These are phyloP conservation scores for Telopea speciosissima DNA, from an alignment of 177 flowering plant species.

Conservation along the genomic window DNA sequence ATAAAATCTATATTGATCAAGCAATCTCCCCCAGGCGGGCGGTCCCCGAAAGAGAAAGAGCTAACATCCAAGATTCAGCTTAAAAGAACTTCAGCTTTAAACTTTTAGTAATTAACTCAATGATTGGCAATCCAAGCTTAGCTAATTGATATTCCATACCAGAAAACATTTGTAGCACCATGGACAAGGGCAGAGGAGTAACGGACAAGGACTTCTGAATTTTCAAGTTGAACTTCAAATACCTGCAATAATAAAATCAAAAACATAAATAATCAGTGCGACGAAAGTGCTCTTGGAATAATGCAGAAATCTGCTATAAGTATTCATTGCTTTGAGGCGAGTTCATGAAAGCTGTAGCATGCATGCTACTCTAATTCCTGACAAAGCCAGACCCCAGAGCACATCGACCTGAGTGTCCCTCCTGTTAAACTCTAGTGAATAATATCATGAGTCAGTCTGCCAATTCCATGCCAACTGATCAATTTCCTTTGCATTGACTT, in stretches of 20 bases:
- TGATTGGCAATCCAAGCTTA: not conserved
- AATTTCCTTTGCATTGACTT: not conserved
- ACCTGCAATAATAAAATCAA: slow-evolving; percentile 47
- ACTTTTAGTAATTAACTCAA: not conserved
- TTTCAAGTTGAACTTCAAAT: slow-evolving; percentile 80
- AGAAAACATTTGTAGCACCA: slow-evolving; percentile 95
- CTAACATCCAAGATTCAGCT: not conserved
- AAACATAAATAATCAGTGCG: not conserved
- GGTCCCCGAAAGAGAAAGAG: not conserved
- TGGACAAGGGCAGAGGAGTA: slow-evolving; percentile 95
- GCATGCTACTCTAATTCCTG: not conserved
- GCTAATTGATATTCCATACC: slow-evolving; percentile 43
- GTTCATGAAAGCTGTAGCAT: too few relatives aligned
- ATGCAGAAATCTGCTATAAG: not conserved
- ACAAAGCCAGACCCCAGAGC: not conserved
- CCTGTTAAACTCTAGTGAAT: not conserved
- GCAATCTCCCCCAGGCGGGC: not conserved
- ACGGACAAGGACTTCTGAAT: slow-evolving; percentile 66
- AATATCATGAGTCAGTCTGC: not conserved
- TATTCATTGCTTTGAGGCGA: not conserved
- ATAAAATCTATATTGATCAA: not conserved
- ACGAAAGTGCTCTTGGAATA: not conserved
- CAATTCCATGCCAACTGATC: not conserved
- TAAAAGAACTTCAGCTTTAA: not conserved
- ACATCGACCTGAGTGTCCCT: not conserved